phyloP scores from a whole-genome alignment of 176 grass and related monocot genomes.

The Oropetium thomaeum region DNA sequence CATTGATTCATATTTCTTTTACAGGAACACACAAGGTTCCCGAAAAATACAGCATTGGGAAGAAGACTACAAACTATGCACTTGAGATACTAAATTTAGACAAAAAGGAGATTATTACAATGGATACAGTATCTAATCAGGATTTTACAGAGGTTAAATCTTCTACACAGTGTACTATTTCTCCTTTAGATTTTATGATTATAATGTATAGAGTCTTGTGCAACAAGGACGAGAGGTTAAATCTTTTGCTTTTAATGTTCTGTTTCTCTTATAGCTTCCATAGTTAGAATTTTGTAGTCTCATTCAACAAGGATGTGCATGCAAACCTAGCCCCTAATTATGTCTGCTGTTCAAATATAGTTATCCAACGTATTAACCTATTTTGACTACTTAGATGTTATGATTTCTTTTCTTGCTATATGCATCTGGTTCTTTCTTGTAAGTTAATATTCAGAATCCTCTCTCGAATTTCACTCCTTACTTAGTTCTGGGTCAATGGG shows the following conservation, averaged over 20 bases:
- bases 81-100: slow-evolving; percentile 93
- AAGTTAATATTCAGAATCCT: not conserved
- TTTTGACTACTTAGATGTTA: not conserved
- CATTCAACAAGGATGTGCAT: not conserved
- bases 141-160: slow-evolving; percentile 84
- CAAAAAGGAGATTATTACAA: slow-evolving; percentile 74
- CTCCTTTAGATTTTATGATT: not conserved
- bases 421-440: not conserved
- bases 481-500: not conserved
- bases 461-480: not conserved
- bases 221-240: slow-evolving; percentile 52
- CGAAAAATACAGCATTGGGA: slow-evolving; percentile 85
- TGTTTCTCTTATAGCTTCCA: not conserved
- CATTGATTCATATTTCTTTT: not conserved
- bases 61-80: slow-evolving; percentile 78
- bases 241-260: slow-evolving; percentile 27
- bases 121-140: slow-evolving; percentile 98
- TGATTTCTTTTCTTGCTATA: not conserved
- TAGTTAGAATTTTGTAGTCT: not conserved
- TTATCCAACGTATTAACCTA: slow-evolving; percentile 1
- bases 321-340: not conserved
- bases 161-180: slow-evolving; percentile 8
- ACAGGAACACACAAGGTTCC: slow-evolving; percentile 69
- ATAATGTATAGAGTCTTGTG: not conserved
- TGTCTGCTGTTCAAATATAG: slow-evolving; percentile 6